Base-by-base conservation (phyloP, 2,329 filamentous ascomycete genomes). In the Aspergillus sp. region DNA sequence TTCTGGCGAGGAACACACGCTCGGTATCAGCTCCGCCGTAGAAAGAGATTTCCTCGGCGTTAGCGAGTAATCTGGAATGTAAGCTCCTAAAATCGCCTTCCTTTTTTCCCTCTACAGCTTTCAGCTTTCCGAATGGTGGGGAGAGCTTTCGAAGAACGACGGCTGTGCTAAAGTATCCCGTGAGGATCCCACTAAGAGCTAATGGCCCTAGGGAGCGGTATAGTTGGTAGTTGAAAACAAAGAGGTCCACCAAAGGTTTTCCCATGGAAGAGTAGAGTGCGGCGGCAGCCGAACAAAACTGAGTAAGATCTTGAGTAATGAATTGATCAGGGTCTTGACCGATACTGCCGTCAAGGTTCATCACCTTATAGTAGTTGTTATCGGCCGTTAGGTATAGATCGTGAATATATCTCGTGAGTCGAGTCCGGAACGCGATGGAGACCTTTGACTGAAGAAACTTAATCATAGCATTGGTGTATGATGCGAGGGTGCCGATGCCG, bases 381-480 rank as follows among this genome's bases (percentile, higher is more conserved):
- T 95, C 92, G 56, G 96, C 90, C 72, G 96, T 96, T 15, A 99
- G 84, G 69, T 99, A 99, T 8, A 99, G 79, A 69, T 99, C 95
- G 75, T 99, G 95, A 54, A 99, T 96, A 73, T 99, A 99, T 66
- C 95, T 83, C 2, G 95, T 99, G 14, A 99, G 82, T 11, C 95
- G 87, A 4, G 95, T 99, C 43, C 95, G 88, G 82, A 99, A 99
- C 35, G 96, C 93, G 64, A 99, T 99, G 6, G 93, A 96, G 54
- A 99, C 92, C 79, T 99, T 99, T 51, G 91, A 93, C 76, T 99
- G 93, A 62, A 99, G 83, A 77, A 90, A 99, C 76, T 98, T 98
- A 81, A 99, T 99, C 90, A 96, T 97, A 55, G 93, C 92, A 74
- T 99, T 99, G 51, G 93, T 97, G 71, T 99, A 99, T 0, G 93